Base-by-base conservation (phyloP, 768 basidiomycete species). In the Symmetrospora coprosmae region DNA sequence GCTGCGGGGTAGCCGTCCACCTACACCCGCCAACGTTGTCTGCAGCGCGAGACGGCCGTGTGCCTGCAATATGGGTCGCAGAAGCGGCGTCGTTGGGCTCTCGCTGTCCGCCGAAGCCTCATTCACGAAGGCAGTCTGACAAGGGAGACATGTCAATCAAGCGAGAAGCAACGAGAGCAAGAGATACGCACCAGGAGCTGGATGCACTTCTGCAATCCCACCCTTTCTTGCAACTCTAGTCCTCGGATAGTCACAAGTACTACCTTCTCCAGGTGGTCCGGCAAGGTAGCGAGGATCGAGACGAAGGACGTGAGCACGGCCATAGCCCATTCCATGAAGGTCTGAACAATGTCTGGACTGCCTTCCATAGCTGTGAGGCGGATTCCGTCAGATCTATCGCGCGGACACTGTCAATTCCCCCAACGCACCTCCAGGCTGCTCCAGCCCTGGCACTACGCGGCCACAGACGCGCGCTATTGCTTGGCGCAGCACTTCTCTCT, bases 341-440 rank as follows among this genome's bases (percentile, higher is more conserved):
- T 68, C 33, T 74, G 72, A 0, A 72, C 73, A 0, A 74, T 66
- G 51, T 75, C 75, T 0, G 75, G 75, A 52, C 74, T 70, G 68
- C 73, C 61, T 33, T 55, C 48, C 63, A 68, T 66, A 0, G 64
- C 68, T 67, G 56, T n/a, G 4, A 23, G 14, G 34, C 23, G 1
- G 35, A 2, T 21, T 35, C 34, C 11, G 6, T 56, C 39, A 43
- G 39, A 13, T 35, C 17, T 8, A 19, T 52, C 21, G 13, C n/a
- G n/a, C n/a, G n/a, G n/a, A n/a, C n/a, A n/a, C n/a, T n/a, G n/a
- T n/a, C n/a, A n/a, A n/a, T n/a, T n/a, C n/a, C n/a, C n/a, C n/a
- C n/a, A n/a, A n/a, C n/a, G n/a, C n/a, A n/a, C n/a, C n/a, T n/a
- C n/a, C n/a, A n/a, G n/a, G n/a, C n/a, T n/a, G n/a, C n/a, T n/a